phyloP scores from a whole-genome alignment of 2,329 filamentous ascomycete species.

The Boeremia exigua region DNA sequence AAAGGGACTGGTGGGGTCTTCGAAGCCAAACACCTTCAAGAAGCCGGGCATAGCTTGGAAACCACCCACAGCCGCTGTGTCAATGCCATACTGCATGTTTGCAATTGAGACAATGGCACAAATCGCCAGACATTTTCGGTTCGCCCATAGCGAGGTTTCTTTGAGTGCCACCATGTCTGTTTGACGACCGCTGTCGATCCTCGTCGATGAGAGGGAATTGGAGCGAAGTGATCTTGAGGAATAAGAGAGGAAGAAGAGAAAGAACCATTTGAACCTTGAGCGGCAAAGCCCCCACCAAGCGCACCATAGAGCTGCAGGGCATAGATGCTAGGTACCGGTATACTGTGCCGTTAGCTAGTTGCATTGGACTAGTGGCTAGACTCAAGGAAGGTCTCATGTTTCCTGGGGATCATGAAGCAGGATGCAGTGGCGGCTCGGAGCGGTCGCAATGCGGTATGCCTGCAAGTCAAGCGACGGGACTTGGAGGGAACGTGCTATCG shows the following conservation, averaged over 20 bases:
- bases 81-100: conserved; percentile 61
- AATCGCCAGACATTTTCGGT: conserved; percentile 56
- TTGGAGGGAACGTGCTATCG: no score
- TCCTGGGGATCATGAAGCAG: no score
- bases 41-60: conserved; percentile 54
- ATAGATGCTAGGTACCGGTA: no score
- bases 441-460: no score
- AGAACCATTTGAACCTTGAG: no score
- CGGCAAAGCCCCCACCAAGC: no score
- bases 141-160: conserved; percentile 29
- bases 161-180: conserved; percentile 8
- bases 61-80: conserved; percentile 55
- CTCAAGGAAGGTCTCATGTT: no score
- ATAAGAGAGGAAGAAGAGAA: not conserved
- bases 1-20: conserved; percentile 44
- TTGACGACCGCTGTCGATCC: not conserved
- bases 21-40: conserved; percentile 58
- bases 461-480: no score
- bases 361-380: no score
- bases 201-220: not conserved
- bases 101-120: conserved; percentile 56
- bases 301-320: no score
- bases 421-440: no score
- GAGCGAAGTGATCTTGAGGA: not conserved
- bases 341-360: no score